These are phyloP conservation scores for Phyllachora maydis DNA, from an alignment of 2,329 filamentous ascomycete genomes.

Conservation along the genomic window DNA sequence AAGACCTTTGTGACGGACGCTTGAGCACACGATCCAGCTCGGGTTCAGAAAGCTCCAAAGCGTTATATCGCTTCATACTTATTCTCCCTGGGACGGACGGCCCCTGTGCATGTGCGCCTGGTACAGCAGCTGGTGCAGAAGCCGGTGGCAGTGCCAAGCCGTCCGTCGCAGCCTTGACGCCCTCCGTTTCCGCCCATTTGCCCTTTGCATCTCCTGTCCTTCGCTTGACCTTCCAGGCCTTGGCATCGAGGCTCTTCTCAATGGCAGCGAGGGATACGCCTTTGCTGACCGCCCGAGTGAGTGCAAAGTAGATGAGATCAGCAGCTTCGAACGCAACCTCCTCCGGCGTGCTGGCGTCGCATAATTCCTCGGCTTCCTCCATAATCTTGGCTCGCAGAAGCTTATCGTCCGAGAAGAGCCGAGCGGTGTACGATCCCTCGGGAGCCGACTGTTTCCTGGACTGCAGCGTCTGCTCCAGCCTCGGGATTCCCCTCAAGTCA, in stretches of 20 bases:
- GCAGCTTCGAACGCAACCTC: slow-evolving; percentile 89
- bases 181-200: slow-evolving; percentile 72
- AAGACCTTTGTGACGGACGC: slow-evolving; percentile 81
- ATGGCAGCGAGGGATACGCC: slow-evolving; percentile 79
- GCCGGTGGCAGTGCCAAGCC: slow-evolving; percentile 2
- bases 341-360: slow-evolving; percentile 60
- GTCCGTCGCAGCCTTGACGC: slow-evolving; percentile 24
- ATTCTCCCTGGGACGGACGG: slow-evolving; percentile 37
- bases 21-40: slow-evolving; percentile 59
- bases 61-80: slow-evolving; percentile 62
- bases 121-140: slow-evolving; percentile 14
- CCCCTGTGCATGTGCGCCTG: slow-evolving; percentile 17
- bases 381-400: slow-evolving; percentile 89
- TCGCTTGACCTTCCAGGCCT: slow-evolving; percentile 88
- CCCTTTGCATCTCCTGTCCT: slow-evolving; percentile 87
- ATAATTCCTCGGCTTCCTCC: slow-evolving; percentile 93
- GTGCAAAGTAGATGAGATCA: slow-evolving; percentile 86
- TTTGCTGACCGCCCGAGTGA: slow-evolving; percentile 71
- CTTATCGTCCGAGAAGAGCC: slow-evolving; percentile 81
- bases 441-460: slow-evolving; percentile 69
- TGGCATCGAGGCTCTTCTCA: slow-evolving; percentile 79
- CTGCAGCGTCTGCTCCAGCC: slow-evolving; percentile 69
- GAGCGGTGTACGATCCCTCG: slow-evolving; percentile 77
- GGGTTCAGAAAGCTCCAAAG: slow-evolving; percentile 34
- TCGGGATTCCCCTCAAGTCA: slow-evolving; percentile 58